phyloP scores from a whole-genome alignment of 768 basidiomycete species.

The Suillus brevipes region DNA sequence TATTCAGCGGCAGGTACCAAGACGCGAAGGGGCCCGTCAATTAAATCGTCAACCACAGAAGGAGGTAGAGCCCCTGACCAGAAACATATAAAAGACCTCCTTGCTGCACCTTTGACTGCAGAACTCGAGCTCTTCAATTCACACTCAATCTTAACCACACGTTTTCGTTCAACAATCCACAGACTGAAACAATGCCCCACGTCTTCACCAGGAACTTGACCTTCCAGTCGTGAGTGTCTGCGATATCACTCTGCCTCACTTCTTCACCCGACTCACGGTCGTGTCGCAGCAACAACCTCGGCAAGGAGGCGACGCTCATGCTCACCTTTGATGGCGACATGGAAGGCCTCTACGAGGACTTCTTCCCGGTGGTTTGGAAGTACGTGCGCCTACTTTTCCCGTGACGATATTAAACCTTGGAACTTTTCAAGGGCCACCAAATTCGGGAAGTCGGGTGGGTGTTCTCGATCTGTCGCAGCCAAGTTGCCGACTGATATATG shows the following conservation, averaged over 20 bases:
- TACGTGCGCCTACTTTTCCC: background rate
- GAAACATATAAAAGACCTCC: background rate
- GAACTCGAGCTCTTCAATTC: background rate
- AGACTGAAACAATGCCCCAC: background rate
- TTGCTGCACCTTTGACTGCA: background rate
- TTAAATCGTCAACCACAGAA: background rate
- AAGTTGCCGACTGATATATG: background rate
- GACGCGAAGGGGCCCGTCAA: background rate
- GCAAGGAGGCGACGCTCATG: background rate
- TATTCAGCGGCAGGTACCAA: background rate
- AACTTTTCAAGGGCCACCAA: background rate
- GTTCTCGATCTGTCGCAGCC: no score
- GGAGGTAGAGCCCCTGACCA: background rate
- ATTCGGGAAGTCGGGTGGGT: slow-evolving; percentile 1
- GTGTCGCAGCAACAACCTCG: background rate
- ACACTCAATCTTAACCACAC: background rate
- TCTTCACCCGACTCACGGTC: background rate
- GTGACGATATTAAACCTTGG: background rate
- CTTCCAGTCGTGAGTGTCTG: background rate
- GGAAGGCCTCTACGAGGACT: background rate
- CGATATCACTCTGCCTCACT: background rate
- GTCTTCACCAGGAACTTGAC: background rate
- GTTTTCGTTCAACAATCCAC: background rate
- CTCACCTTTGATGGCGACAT: background rate
- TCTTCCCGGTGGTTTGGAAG: slow-evolving; percentile 2